Conservation (phyloP, 2,329 filamentous ascomycete species). For the Claviceps sp. region DNA sequence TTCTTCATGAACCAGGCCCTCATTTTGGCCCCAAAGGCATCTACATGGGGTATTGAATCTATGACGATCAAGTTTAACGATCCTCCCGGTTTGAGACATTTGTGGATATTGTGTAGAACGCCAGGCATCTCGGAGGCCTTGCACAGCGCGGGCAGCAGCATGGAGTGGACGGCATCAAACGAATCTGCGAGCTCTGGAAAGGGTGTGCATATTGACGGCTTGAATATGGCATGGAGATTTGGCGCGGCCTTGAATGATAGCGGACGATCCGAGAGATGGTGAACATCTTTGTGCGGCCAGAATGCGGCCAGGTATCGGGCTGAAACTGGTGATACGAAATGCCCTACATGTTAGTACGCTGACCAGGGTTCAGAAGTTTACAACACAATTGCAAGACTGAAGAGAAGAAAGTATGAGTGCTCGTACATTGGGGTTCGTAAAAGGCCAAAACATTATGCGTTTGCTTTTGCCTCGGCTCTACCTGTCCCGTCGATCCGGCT, state of each 20-base stretch:
- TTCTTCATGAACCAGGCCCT: constrained; percentile 49
- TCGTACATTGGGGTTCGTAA: constrained; percentile 36
- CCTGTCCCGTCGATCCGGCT: not conserved
- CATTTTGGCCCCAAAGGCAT: constrained; percentile 43
- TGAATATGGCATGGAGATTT: constrained; percentile 2
- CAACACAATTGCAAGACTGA: not conserved
- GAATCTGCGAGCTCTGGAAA: constrained; percentile 23
- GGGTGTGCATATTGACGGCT: constrained; percentile 4
- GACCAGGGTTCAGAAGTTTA: not conserved
- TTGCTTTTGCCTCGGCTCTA: constrained; percentile 12
- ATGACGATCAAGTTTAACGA: constrained; percentile 46
- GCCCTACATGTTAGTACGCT: not conserved
- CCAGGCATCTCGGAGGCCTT: constrained; percentile 41
- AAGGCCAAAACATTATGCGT: constrained; percentile 26
- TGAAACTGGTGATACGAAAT: not conserved
- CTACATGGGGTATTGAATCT: constrained; percentile 44
- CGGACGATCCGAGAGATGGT: constrained; percentile 4
- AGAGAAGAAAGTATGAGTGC: not conserved
- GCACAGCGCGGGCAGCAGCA: constrained; percentile 43
- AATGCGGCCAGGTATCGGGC: not conserved
- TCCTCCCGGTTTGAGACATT: constrained; percentile 40
- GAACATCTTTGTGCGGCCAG: constrained; percentile 1
- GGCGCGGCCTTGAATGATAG: constrained; percentile 1
- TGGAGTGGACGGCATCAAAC: constrained; percentile 37
- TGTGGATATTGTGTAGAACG: constrained; percentile 42